Base-by-base conservation (phyloP, 1,139 yeast species). In the Pichia terricola region DNA sequence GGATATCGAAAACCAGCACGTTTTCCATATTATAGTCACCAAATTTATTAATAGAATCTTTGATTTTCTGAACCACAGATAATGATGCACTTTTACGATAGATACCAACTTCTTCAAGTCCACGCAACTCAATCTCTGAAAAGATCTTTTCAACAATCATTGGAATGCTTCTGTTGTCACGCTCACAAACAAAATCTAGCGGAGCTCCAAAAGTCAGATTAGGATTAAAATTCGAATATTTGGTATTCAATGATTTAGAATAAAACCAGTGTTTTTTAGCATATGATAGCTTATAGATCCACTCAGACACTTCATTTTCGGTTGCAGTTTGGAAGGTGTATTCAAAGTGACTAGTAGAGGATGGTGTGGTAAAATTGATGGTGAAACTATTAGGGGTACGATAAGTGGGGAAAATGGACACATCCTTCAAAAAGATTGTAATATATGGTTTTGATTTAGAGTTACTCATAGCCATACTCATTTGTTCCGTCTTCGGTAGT, bases 81-180 rank as follows among this genome's bases (percentile, higher is more conserved):
- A 87, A 67, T 0, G 96, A 86, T 0, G 96, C 94, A 48, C 95
- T 86, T 50, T 89, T 85, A 61, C 98, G 79, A 62, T 91, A 91
- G 26, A 91, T 69, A 26, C 98, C 98, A 48, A 87, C 86, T 59
- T 89, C 97, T 50, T 85, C 86, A 34, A 91, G 62, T 0, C 97
- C 96, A 45, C 89, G 77, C 30, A 69, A 64, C 59, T 91, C 97
- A 50, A 91, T 81, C 54, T 82, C 94, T 39, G 70, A 70, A 53
- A 88, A 71, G 31, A 91, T 66, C 43, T 72, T 69, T 33, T 73
- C 75, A 46, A 88, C 78, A 36, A 89, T 77, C 16, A 61, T 65
- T 1, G 98, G 98, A 31, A 79, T 68, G 3, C 64, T 48, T 0
- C 77, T 64, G 11, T 73, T 68, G 53, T 87, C 95, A 43, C 96